These are phyloP conservation scores for Chlorella sp. DNA, from an alignment of 139 green algal genomes.

Conservation along the genomic window DNA sequence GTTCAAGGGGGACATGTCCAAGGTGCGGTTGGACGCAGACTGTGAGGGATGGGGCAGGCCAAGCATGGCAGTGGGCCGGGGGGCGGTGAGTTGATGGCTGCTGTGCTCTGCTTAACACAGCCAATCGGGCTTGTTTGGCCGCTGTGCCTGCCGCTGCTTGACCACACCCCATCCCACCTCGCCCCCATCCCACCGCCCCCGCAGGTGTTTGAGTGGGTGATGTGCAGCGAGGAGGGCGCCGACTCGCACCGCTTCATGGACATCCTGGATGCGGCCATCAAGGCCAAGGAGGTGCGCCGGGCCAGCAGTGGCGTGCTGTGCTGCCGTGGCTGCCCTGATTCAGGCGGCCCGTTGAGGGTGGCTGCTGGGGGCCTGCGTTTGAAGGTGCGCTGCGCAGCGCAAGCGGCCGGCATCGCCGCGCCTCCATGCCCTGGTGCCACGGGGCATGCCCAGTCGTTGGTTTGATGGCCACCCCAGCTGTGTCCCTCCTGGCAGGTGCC, in stretches of 20 bases:
- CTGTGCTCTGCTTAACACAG: background rate
- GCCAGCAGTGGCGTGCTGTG: no score
- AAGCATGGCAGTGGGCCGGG: background rate
- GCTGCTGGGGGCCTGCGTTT: no score
- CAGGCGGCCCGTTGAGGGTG: no score
- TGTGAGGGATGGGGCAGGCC: no score
- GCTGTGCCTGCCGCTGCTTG: no score
- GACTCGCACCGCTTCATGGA: conserved; percentile 90
- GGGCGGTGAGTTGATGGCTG: background rate
- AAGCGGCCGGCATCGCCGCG: no score
- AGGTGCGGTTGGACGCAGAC: no score
- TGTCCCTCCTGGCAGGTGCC: background rate
- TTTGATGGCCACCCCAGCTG: no score
- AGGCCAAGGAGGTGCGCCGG: conserved; percentile 32
- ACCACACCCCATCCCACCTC: background rate
- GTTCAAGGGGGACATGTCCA: conserved; percentile 84
- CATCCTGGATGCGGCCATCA: conserved; percentile 72
- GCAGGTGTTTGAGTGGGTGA: conserved; percentile 83
- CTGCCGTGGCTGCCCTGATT: no score
- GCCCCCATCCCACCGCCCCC: background rate
- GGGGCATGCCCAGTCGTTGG: no score
- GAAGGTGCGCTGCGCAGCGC: no score
- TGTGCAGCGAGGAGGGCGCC: conserved; percentile 74
- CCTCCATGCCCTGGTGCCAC: no score
- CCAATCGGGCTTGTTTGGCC: background rate